Evolutionary conservation across 768 basidiomycete genomes (phyloP).

Genomic region (Albatrellus ellisii): DNA sequence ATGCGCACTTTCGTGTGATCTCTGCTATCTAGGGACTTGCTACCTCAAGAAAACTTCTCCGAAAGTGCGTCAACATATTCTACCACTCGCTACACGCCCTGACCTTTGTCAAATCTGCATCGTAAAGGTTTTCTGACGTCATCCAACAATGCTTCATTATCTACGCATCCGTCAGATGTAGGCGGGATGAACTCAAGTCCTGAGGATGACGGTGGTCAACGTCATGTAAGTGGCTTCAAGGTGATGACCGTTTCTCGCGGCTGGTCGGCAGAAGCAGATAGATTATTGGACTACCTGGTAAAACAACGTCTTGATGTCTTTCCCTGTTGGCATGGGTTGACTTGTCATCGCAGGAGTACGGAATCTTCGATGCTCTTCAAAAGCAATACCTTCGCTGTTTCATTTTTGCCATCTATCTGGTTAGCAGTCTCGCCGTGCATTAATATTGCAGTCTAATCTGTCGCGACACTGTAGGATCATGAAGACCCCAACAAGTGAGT

Average conservation of each 20-base stretch:
- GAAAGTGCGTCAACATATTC: slow-evolving; percentile 30
- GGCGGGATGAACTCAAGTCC: slow-evolving; percentile 25
- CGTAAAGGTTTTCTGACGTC: slow-evolving; percentile 41
- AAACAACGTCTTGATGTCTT: slow-evolving; percentile 11
- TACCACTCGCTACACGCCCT: slow-evolving; percentile 1
- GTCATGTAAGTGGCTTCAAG: slow-evolving; percentile 49
- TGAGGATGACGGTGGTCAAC: slow-evolving; percentile 16
- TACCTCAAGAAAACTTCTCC: slow-evolving; percentile 71
- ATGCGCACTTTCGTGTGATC: slow-evolving; percentile 2
- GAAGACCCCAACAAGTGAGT: slow-evolving; percentile 75
- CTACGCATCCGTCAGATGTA: slow-evolving; percentile 21
- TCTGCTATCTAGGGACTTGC: slow-evolving; percentile 37
- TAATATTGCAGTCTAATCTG: slow-evolving; percentile 7
- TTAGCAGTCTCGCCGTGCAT: slow-evolving; percentile 21
- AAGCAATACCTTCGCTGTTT: slow-evolving; percentile 78
- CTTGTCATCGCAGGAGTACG: slow-evolving; percentile 47
- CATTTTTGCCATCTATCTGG: slow-evolving; percentile 77
- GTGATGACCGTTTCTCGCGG: slow-evolving; percentile 67
- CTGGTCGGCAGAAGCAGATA: slow-evolving; percentile 74
- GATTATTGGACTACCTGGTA: slow-evolving; percentile 70
- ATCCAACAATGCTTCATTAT: slow-evolving; percentile 20
- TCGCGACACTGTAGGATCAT: slow-evolving; percentile 56
- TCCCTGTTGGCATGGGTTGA: neutral
- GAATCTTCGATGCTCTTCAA: slow-evolving; percentile 77
- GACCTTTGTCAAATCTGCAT: slow-evolving; percentile 3